Evolutionary conservation across 2,329 filamentous ascomycete genomes (phyloP).

Genomic region (Fusarium sterilihyphosum): DNA sequence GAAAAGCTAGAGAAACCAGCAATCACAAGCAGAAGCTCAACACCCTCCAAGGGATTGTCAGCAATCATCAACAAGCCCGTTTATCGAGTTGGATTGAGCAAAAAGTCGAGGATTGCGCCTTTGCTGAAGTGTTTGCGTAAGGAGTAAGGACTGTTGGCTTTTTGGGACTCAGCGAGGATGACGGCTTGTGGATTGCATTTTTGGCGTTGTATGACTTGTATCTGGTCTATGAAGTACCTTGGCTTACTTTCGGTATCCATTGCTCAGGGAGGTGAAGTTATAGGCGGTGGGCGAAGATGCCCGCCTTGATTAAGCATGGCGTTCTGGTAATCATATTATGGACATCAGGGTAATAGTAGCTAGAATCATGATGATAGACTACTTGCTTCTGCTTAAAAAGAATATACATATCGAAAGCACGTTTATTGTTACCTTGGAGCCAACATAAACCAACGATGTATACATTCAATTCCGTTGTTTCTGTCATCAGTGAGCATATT

Average conservation of each 20-base stretch:
- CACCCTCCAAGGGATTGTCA: constrained; percentile 29
- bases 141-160: constrained; percentile 54
- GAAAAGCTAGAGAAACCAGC: not conserved
- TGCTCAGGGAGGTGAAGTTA: not conserved
- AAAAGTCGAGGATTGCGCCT: constrained; percentile 60
- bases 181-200: not conserved
- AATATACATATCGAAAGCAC: not conserved
- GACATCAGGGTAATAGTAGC: not conserved
- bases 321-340: constrained; percentile 11
- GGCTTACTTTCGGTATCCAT: not conserved
- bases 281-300: not conserved
- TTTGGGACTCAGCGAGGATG: not conserved
- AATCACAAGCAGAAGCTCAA: constrained; percentile 9
- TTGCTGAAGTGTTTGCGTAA: constrained; percentile 62
- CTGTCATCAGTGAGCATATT: not conserved
- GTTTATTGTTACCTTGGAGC: not conserved
- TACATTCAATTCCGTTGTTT: not conserved
- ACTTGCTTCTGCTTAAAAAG: not conserved
- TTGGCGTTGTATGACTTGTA: not conserved
- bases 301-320: constrained; percentile 6
- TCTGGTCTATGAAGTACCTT: not conserved
- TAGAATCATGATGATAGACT: not conserved
- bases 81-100: constrained; percentile 64
- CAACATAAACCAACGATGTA: not conserved
- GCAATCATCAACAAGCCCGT: constrained; percentile 50